Conservation (phyloP, 352 stramenopile genomes). For the Phytophthora nicotianae region DNA sequence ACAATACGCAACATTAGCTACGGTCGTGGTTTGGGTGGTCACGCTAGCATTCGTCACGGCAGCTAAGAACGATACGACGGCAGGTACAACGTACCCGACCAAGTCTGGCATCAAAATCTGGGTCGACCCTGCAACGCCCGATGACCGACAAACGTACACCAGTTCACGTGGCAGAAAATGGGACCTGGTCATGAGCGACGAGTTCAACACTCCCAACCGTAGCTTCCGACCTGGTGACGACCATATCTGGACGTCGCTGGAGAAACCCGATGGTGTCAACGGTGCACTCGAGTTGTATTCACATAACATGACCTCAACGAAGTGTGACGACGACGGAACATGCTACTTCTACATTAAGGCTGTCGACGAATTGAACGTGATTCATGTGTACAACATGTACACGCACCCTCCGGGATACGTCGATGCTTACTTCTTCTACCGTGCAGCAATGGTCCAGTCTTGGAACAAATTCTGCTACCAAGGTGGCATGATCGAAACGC, state of each 20-base stretch:
- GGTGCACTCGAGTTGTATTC: constrained; percentile 92
- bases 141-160: constrained; percentile 37
- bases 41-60: constrained; percentile 7
- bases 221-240: constrained; percentile 92
- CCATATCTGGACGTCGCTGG: constrained; percentile 93
- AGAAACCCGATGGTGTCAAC: constrained; percentile 94
- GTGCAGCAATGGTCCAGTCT: constrained; percentile 89
- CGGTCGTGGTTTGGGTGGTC: background rate
- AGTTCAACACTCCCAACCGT: constrained; percentile 91
- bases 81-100: constrained; percentile 31
- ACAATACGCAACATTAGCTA: constrained; percentile 6
- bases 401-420: constrained; percentile 52
- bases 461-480: constrained; percentile 97
- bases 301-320: constrained; percentile 70
- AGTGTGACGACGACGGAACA: constrained; percentile 49
- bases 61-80: constrained; percentile 14
- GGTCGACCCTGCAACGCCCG: constrained; percentile 68
- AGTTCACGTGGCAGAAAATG: constrained; percentile 51
- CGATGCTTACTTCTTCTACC: constrained; percentile 53
- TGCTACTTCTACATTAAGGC: constrained; percentile 59
- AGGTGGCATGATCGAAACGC: constrained; percentile 92
- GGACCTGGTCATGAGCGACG: constrained; percentile 93
- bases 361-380: constrained; percentile 38
- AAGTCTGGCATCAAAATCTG: constrained; percentile 47
- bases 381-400: constrained; percentile 68